Base-by-base conservation (phyloP, 345 rosid species). In the Citrus glauca region DNA sequence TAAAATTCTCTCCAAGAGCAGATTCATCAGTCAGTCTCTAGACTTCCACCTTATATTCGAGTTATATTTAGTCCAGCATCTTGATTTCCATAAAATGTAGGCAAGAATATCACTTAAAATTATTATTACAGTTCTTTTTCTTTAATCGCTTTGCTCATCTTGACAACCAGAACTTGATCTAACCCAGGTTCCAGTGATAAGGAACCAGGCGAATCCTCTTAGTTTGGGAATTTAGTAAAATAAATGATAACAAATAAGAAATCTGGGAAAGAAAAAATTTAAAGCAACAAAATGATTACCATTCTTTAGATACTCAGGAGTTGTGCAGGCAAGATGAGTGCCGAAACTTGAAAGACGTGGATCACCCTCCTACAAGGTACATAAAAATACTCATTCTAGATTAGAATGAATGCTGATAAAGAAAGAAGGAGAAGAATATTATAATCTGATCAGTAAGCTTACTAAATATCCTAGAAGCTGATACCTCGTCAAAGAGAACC, bases 401-500 rank as follows among this genome's bases (percentile, higher is more conserved):
- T 48, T 3, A 14, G 19, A 48, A 48, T 14, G 55, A 66, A 69
- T 32, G 79, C 76, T 60, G 2, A 67, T 30, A 50, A 74, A 42
- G 22, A 77, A 73, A 16, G 19, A n/a, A 30, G 32, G 2, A 22
- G 22, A 30, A 35, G 45, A 35, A 60, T 50, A 57, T 45, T 22
- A 32, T 11, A 19, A 10, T 4, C 5, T 57, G 9, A 35, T 14
- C 10, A 13, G 33, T 25, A 63, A n/a, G 38, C 13, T 9, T 25
- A 57, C 3, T 25, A 64, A 20, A 77, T 74, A 57, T 45, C 74
- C 53, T 38, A 73, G 61, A 77, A 76, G 53, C n/a, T 45, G 59
- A 79, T 86, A 97, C 98, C 99, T 97, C 95, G 78, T 97, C 98
- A 85, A 97, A 94, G 50, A 94, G 92, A 86, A 97, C 98, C 87